phyloP scores from a whole-genome alignment of 2,329 filamentous ascomycete species.

The Fusarium algeriense region DNA sequence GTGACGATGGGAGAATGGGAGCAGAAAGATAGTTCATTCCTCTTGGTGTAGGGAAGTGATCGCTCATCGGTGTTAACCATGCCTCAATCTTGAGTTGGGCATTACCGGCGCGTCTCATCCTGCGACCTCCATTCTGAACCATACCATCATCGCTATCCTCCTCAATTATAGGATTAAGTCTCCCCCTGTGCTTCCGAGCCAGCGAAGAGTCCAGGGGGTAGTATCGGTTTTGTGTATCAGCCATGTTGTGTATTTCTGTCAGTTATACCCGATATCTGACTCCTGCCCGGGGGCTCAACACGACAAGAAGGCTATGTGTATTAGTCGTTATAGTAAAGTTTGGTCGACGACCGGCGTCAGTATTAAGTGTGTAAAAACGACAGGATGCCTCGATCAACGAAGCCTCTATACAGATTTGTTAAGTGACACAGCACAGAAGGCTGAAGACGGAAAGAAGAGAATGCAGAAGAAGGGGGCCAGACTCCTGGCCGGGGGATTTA shows the following conservation, averaged over 20 bases:
- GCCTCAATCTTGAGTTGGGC: constrained; percentile 66
- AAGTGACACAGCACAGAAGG: constrained; percentile 46
- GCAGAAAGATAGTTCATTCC: constrained; percentile 74
- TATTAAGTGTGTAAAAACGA: constrained; percentile 51
- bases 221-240: constrained; percentile 57
- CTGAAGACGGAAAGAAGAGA: constrained; percentile 52
- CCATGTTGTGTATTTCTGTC: constrained; percentile 58
- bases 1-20: constrained; percentile 71
- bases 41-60: constrained; percentile 79
- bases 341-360: constrained; percentile 55
- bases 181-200: constrained; percentile 65
- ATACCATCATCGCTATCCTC: constrained; percentile 61
- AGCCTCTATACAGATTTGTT: constrained; percentile 50
- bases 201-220: constrained; percentile 65
- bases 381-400: constrained; percentile 61
- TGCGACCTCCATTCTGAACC: constrained; percentile 39
- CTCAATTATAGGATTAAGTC: constrained; percentile 76
- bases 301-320: constrained; percentile 34
- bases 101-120: constrained; percentile 47
- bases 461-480: constrained; percentile 49
- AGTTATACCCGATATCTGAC: constrained; percentile 51
- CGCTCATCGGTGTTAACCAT: constrained; percentile 70
- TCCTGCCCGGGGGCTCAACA: constrained; percentile 25
- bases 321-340: constrained; percentile 43
- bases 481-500: constrained; percentile 46